These are phyloP conservation scores for Termitomyces sp. DNA, from an alignment of 768 basidiomycete genomes.

Conservation along the genomic window DNA sequence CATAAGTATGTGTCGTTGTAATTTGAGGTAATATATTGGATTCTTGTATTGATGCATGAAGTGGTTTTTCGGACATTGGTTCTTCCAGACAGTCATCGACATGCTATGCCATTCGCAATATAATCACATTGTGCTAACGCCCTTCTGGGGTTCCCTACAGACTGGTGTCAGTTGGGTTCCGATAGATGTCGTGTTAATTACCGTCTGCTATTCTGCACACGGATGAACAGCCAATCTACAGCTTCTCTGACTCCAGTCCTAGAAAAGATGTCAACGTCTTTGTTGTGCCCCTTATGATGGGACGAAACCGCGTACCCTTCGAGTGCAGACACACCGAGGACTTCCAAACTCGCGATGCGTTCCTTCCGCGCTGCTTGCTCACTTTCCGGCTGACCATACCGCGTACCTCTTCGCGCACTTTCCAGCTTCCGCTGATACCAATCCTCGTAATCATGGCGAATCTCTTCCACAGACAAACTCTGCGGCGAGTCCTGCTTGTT, in stretches of 20 bases:
- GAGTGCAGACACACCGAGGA: slow-evolving; percentile 87
- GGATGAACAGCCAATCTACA: slow-evolving; percentile 92
- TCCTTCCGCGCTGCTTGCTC: slow-evolving; percentile 43
- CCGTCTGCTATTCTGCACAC: slow-evolving; percentile 88
- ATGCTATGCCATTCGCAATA: neutral
- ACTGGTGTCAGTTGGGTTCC: neutral
- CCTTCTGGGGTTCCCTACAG: slow-evolving; percentile 24
- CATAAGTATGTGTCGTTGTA: slow-evolving; percentile 12
- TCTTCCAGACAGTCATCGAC: neutral
- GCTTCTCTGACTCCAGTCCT: slow-evolving; percentile 89
- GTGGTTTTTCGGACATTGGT: neutral
- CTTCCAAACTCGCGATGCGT: slow-evolving; percentile 75
- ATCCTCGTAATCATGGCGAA: slow-evolving; percentile 83
- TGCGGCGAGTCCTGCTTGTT: slow-evolving; percentile 91
- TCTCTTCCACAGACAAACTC: slow-evolving; percentile 85
- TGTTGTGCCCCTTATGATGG: neutral
- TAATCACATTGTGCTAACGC: slow-evolving; percentile 15
- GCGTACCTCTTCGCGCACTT: slow-evolving; percentile 54
- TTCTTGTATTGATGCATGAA: neutral
- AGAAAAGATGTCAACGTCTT: neutral
- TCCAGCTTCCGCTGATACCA: slow-evolving; percentile 80
- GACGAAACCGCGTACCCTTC: slow-evolving; percentile 64
- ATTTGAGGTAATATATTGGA: neutral
- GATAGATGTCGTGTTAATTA: slow-evolving; percentile 16
- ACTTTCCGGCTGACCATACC: slow-evolving; percentile 44